Evolutionary conservation across 2,329 filamentous ascomycete genomes (phyloP).

Genomic region (Pseudodiploospora longispora): DNA sequence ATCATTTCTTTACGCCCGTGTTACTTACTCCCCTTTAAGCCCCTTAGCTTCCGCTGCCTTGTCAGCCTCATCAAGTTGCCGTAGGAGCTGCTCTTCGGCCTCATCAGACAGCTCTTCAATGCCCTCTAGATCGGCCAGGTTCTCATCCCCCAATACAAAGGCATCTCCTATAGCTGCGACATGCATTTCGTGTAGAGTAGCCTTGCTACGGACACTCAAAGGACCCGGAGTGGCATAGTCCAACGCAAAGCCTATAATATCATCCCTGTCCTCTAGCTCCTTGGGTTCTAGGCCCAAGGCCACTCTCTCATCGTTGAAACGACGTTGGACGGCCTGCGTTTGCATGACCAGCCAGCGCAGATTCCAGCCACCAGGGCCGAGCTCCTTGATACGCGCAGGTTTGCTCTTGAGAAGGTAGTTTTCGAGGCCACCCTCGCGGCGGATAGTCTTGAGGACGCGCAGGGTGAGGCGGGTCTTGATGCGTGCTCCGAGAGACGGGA

Average conservation of each 20-base stretch:
- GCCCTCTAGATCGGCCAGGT: constrained; percentile 29
- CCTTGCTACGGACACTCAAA: constrained; percentile 25
- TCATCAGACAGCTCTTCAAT: constrained; percentile 33
- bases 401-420: constrained; percentile 82
- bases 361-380: constrained; percentile 86
- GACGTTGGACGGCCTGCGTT: constrained; percentile 54
- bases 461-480: constrained; percentile 63
- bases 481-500: constrained; percentile 50
- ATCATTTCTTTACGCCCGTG: constrained; percentile 1
- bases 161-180: constrained; percentile 31
- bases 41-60: constrained; percentile 4
- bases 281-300: constrained; percentile 51
- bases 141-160: constrained; percentile 38
- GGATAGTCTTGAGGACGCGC: constrained; percentile 64
- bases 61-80: constrained; percentile 23
- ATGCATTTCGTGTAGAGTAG: constrained; percentile 31
- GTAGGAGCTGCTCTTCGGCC: constrained; percentile 23
- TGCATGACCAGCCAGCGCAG: constrained; percentile 87
- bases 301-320: constrained; percentile 57
- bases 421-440: constrained; percentile 82
- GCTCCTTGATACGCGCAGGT: constrained; percentile 67
- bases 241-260: constrained; percentile 32
- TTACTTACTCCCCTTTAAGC: constrained; percentile 1
- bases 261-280: constrained; percentile 27
- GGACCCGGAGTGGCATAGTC: constrained; percentile 34